A percentile compares a stretch with the other conserved stretches of the same genome.
These are phyloP conservation scores for Aspergillus conjunctus DNA, from an alignment of 495 filamentous ascomycete genomes.

Conservation along the genomic window DNA sequence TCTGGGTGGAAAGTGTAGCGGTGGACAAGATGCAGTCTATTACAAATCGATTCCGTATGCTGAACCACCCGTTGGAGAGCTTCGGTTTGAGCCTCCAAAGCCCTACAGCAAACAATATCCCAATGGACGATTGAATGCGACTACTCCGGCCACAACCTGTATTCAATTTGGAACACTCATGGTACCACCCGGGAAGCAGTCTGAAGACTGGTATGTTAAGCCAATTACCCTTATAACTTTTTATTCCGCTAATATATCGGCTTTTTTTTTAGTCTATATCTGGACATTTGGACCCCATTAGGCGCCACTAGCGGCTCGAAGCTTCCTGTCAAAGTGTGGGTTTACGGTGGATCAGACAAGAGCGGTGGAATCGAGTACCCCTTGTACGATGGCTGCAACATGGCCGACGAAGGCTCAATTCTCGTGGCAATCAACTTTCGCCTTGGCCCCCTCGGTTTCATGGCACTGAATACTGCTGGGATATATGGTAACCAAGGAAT, in stretches of 20 bases:
- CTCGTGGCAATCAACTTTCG: constrained; percentile 46
- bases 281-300: constrained; percentile 33
- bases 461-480: constrained; percentile 30
- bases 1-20: constrained; percentile 2
- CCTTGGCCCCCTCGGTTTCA: constrained; percentile 37
- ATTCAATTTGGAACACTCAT: constrained; percentile 36
- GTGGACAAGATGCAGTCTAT: constrained; percentile 1
- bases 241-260: background rate
- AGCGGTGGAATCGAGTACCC: constrained; percentile 26
- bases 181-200: constrained; percentile 23
- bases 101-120: constrained; percentile 16
- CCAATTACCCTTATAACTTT: constrained; percentile 5
- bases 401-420: constrained; percentile 36
- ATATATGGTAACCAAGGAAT: constrained; percentile 34
- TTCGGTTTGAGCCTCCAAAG: constrained; percentile 30
- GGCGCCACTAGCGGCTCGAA: constrained; percentile 37
- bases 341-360: constrained; percentile 40
- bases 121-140: constrained; percentile 21
- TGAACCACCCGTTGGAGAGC: constrained; percentile 26
- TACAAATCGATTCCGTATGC: constrained; percentile 36
- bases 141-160: constrained; percentile 27
- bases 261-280: constrained; percentile 24
- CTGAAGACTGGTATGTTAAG: constrained; percentile 35
- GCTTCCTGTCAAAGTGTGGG: constrained; percentile 46
- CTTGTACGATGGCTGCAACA: constrained; percentile 45